Evolutionary conservation across 225 moss, liverwort and hornwort species (phyloP).

Genomic region (Lunularia cruciata): DNA sequence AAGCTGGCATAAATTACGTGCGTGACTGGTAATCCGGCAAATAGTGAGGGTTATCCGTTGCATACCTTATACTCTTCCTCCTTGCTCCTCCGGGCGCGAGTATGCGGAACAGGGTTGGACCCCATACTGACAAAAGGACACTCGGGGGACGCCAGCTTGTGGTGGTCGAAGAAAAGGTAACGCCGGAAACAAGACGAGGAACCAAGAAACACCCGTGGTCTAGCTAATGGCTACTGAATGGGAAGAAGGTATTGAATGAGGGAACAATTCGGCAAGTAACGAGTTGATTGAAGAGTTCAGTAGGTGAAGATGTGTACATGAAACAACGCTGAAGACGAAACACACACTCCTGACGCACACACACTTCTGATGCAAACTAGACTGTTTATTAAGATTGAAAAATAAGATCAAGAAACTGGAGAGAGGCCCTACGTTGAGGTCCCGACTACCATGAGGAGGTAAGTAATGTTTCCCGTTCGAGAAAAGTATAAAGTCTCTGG

Average conservation of each 20-base stretch:
- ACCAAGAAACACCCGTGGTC: neutral
- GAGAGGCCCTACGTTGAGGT: too few species aligned
- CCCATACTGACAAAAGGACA: constrained; percentile 24
- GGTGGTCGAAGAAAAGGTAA: neutral
- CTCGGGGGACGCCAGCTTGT: constrained; percentile 22
- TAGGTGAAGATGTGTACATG: neutral
- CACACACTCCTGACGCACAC: neutral
- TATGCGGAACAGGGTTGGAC: constrained; percentile 19
- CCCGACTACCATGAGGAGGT: too few species aligned
- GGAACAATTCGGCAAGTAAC: too few species aligned
- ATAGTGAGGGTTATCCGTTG: neutral
- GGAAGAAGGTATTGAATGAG: too few species aligned
- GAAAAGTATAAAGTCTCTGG: too few species aligned
- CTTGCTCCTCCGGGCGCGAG: constrained; percentile 24
- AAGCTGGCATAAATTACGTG: neutral
- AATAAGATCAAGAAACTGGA: too few species aligned
- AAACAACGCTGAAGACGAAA: neutral
- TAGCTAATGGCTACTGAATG: neutral
- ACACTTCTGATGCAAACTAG: too few species aligned
- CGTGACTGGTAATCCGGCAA: neutral
- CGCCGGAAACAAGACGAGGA: neutral
- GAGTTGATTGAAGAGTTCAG: neutral
- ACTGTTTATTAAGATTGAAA: too few species aligned
- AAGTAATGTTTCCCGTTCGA: too few species aligned
- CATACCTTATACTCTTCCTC: constrained; percentile 36